Evolutionary conservation across 805 yeast species (phyloP).

Genomic region (Schwanniomyces yamadae): DNA sequence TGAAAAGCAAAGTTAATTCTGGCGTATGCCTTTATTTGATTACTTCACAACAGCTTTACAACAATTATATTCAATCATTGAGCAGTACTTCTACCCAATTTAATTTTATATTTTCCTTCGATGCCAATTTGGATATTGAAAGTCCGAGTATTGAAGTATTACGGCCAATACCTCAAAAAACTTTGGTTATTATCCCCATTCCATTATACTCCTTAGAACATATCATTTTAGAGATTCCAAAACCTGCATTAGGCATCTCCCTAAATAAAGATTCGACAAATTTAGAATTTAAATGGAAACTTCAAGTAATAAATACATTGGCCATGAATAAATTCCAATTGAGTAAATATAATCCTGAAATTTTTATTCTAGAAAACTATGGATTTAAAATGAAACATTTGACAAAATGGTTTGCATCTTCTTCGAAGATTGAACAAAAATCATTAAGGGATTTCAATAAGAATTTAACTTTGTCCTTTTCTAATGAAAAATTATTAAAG

Average conservation of each 20-base stretch:
- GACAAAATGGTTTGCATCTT: conserved; percentile 21
- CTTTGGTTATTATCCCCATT: conserved; percentile 37
- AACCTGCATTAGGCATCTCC: conserved; percentile 18
- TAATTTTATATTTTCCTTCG: conserved; percentile 38
- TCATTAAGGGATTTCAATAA: conserved; percentile 21
- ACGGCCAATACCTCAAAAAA: conserved; percentile 17
- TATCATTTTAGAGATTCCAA: conserved; percentile 18
- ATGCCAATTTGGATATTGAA: conserved; percentile 27
- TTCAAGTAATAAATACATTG: conserved; percentile 26
- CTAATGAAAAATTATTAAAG: conserved; percentile 25
- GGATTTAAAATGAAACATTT: conserved; percentile 28
- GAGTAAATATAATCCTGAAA: conserved; percentile 13
- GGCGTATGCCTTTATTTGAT: conserved; percentile 24
- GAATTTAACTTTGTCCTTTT: conserved; percentile 14
- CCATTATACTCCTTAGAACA: conserved; percentile 37
- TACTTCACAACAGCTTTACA: conserved; percentile 34
- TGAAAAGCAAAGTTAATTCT: background rate
- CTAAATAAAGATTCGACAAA: conserved; percentile 13
- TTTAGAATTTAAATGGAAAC: conserved; percentile 32
- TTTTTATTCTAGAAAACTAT: conserved; percentile 24
- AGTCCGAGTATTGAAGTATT: conserved; percentile 38
- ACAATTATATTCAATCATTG: conserved; percentile 24
- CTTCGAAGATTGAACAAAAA: conserved; percentile 13
- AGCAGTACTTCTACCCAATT: conserved; percentile 17
- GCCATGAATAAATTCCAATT: conserved; percentile 28